phyloP scores from a whole-genome alignment of 2,329 filamentous ascomycete species.

The Aciculosporium take region DNA sequence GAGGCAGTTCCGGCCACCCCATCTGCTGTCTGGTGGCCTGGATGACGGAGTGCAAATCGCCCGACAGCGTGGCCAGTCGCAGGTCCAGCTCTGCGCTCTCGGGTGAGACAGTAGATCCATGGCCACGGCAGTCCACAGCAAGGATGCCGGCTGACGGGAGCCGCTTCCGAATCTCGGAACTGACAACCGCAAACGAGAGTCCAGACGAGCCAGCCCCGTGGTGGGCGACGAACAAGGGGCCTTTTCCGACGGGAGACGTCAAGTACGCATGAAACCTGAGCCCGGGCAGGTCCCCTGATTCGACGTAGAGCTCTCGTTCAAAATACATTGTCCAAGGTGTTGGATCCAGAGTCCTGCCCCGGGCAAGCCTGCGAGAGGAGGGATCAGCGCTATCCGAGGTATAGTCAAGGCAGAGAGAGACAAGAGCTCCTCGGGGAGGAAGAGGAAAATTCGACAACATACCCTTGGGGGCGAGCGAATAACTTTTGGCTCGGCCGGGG shows the following conservation, averaged over 20 bases:
- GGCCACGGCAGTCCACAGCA: conserved; percentile 72
- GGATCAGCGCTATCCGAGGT: conserved; percentile 7
- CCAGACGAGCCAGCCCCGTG: conserved; percentile 91
- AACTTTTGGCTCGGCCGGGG: conserved; percentile 60
- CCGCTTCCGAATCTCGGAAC: conserved; percentile 59
- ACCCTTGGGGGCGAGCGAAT: conserved; percentile 59
- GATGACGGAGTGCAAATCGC: conserved; percentile 59
- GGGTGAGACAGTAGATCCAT: conserved; percentile 55
- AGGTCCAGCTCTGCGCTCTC: conserved; percentile 41
- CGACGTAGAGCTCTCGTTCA: conserved; percentile 68
- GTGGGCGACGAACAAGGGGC: conserved; percentile 82
- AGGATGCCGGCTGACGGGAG: conserved; percentile 73
- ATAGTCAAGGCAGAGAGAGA: background rate
- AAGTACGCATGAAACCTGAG: conserved; percentile 76
- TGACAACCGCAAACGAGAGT: conserved; percentile 76
- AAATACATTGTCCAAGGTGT: conserved; percentile 86
- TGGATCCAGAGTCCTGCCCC: conserved; percentile 45
- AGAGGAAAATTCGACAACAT: conserved; percentile 14
- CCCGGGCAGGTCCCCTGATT: conserved; percentile 26
- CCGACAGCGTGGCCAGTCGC: conserved; percentile 54
- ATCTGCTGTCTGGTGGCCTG: conserved; percentile 51
- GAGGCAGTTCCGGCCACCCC: conserved; percentile 61
- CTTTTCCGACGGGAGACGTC: conserved; percentile 60
- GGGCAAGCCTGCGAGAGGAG: conserved; percentile 24
- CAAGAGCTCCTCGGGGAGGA: no score